These are phyloP conservation scores for Selaginella moellendorffii DNA, from an alignment of 75 land plant species.

Conservation along the genomic window DNA sequence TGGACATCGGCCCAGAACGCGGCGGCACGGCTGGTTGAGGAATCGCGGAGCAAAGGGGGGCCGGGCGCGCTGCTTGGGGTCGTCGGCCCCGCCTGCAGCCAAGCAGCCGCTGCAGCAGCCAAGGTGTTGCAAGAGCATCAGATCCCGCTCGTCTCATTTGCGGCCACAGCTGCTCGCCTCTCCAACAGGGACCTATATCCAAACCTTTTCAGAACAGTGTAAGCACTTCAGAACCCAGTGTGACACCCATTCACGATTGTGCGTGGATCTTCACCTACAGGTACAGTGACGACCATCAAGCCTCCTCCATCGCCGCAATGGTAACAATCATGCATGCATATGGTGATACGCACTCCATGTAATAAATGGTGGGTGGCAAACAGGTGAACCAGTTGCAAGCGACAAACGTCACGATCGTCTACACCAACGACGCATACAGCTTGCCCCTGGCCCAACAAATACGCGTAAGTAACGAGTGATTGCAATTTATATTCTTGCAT, in stretches of 20 bases:
- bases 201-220: constrained; percentile 29
- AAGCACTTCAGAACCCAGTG: constrained; percentile 1
- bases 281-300: not conserved
- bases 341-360: constrained; percentile 6
- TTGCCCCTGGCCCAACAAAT: not conserved
- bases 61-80: constrained; percentile 7
- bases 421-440: not conserved
- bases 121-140: constrained; percentile 6
- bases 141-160: constrained; percentile 23
- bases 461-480: not conserved
- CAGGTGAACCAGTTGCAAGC: constrained; percentile 1
- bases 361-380: no score
- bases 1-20: constrained; percentile 5
- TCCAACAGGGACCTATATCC: constrained; percentile 14
- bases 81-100: constrained; percentile 31
- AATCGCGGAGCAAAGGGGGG: no score
- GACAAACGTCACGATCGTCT: not conserved
- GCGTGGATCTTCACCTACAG: not conserved
- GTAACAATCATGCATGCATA: not conserved
- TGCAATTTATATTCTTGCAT: no score
- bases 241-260: not conserved
- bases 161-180: constrained; percentile 23
- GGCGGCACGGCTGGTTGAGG: not conserved
- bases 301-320: not conserved
- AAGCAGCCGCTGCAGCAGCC: constrained; percentile 22